Percentiles rank a stretch among this genome's conserved stretches.
These are phyloP conservation scores for Gyromitra esculenta DNA, from an alignment of 2,329 filamentous ascomycete genomes.

Conservation along the genomic window DNA sequence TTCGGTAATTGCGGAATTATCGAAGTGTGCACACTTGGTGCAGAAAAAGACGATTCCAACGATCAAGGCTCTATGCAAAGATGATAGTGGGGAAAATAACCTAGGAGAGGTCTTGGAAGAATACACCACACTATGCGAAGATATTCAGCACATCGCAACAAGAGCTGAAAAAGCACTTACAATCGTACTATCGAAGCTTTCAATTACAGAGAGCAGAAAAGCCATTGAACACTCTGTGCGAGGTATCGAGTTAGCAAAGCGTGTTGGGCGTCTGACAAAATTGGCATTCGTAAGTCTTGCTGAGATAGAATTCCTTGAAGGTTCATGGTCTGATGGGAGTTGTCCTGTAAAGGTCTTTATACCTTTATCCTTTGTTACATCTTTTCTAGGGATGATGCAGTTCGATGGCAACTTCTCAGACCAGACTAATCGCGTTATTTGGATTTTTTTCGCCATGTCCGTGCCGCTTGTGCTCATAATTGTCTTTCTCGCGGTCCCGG, in stretches of 20 bases:
- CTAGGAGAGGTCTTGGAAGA: slow-evolving; percentile 12
- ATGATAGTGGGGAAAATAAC: background rate
- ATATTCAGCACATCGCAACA: background rate
- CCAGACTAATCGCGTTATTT: slow-evolving; percentile 26
- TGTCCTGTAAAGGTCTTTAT: slow-evolving; percentile 17
- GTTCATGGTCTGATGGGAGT: background rate
- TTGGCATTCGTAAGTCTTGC: slow-evolving; percentile 13
- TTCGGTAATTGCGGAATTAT: slow-evolving; percentile 13
- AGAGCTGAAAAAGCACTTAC: slow-evolving; percentile 25
- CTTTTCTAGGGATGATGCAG: slow-evolving; percentile 31
- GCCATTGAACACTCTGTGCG: slow-evolving; percentile 19
- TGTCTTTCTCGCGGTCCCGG: slow-evolving; percentile 13
- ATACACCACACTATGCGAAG: slow-evolving; percentile 9
- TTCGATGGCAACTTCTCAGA: slow-evolving; percentile 18
- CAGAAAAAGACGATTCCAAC: slow-evolving; percentile 20
- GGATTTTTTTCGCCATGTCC: slow-evolving; percentile 10
- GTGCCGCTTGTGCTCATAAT: slow-evolving; percentile 22
- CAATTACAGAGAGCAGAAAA: slow-evolving; percentile 21
- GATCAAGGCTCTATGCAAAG: slow-evolving; percentile 14
- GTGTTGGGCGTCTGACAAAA: slow-evolving; percentile 13
- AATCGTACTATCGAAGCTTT: slow-evolving; percentile 5
- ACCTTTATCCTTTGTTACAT: slow-evolving; percentile 21
- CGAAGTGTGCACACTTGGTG: slow-evolving; percentile 20
- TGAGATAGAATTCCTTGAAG: background rate
- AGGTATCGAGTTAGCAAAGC: slow-evolving; percentile 15